A percentile compares a stretch with the other conserved stretches of the same genome.
These are phyloP conservation scores for Chlorella sp. DNA, from an alignment of 139 green algal species.

Conservation along the genomic window DNA sequence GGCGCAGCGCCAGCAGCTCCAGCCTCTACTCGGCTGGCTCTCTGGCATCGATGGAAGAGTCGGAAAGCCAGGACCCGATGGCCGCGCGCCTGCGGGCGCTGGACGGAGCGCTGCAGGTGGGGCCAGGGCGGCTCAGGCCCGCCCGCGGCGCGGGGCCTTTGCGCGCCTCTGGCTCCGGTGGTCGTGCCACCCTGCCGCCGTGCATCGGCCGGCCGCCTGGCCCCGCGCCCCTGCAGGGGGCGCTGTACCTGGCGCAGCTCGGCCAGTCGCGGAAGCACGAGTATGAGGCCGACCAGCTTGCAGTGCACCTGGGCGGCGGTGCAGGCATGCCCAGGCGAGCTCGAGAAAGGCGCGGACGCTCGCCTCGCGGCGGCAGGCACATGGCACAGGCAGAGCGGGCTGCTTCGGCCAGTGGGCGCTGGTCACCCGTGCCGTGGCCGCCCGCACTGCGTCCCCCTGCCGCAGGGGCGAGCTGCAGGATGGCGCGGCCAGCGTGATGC, in stretches of 20 bases:
- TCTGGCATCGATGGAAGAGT: too few species aligned
- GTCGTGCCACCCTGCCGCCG: too few species aligned
- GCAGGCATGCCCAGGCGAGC: background rate
- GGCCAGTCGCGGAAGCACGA: slow-evolving; percentile 17
- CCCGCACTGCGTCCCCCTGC: background rate
- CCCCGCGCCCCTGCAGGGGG: too few species aligned
- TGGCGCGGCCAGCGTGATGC: background rate
- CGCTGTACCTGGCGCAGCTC: slow-evolving; percentile 15
- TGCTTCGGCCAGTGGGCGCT: too few species aligned
- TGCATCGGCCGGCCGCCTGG: too few species aligned
- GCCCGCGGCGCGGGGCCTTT: too few species aligned
- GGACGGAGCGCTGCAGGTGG: slow-evolving; percentile 15
- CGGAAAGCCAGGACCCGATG: background rate
- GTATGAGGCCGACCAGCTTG: slow-evolving; percentile 22
- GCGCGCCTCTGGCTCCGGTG: too few species aligned
- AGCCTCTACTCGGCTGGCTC: too few species aligned
- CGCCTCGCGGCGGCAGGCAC: background rate
- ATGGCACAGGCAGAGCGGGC: background rate
- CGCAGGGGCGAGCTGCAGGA: background rate
- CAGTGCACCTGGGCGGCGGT: background rate
- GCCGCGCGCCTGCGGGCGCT: background rate
- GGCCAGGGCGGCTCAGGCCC: too few species aligned
- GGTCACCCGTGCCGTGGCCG: background rate
- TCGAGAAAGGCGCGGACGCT: background rate
- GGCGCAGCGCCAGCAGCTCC: too few species aligned